Percentiles rank a stretch among this genome's conserved stretches.
Conservation (phyloP, 2,329 filamentous ascomycete species). For the Neophaeococcomyces mojaviensis region DNA sequence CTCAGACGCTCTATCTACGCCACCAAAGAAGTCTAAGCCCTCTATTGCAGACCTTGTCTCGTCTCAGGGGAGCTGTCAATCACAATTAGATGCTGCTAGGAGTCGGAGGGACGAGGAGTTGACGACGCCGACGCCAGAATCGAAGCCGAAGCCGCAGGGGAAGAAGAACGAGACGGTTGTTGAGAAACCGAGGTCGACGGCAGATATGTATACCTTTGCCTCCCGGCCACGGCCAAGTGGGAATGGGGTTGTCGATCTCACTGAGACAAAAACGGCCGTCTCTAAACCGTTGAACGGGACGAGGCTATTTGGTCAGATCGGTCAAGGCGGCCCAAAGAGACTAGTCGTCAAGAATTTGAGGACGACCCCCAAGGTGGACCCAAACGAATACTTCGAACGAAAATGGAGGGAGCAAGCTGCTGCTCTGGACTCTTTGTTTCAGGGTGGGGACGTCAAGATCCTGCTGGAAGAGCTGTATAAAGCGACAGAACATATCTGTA, state of each 20-base stretch:
- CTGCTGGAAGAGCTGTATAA: slow-evolving; percentile 87
- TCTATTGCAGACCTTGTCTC: slow-evolving; percentile 17
- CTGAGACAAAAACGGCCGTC: slow-evolving; percentile 25
- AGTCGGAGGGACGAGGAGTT: background rate
- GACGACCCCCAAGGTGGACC: slow-evolving; percentile 54
- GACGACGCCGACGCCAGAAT: background rate
- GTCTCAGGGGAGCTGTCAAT: slow-evolving; percentile 12
- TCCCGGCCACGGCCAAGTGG: slow-evolving; percentile 26
- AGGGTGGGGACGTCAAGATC: slow-evolving; percentile 51
- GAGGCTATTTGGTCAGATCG: slow-evolving; percentile 4
- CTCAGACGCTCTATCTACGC: slow-evolving; percentile 8
- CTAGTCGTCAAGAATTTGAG: slow-evolving; percentile 91
- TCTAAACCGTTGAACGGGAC: slow-evolving; percentile 20
- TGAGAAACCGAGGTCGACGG: background rate
- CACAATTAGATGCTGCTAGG: slow-evolving; percentile 11
- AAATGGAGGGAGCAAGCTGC: slow-evolving; percentile 66
- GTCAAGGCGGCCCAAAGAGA: slow-evolving; percentile 60
- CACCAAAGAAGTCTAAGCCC: slow-evolving; percentile 17
- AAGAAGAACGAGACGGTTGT: no score
- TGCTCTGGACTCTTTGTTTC: slow-evolving; percentile 68
- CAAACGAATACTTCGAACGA: slow-evolving; percentile 69
- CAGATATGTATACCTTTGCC: slow-evolving; percentile 46
- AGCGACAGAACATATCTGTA: slow-evolving; percentile 84
- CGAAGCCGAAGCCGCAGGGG: no score
- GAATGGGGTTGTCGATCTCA: slow-evolving; percentile 41